phyloP scores from a whole-genome alignment of 306 rosid genomes.

The Rubus idaeus region DNA sequence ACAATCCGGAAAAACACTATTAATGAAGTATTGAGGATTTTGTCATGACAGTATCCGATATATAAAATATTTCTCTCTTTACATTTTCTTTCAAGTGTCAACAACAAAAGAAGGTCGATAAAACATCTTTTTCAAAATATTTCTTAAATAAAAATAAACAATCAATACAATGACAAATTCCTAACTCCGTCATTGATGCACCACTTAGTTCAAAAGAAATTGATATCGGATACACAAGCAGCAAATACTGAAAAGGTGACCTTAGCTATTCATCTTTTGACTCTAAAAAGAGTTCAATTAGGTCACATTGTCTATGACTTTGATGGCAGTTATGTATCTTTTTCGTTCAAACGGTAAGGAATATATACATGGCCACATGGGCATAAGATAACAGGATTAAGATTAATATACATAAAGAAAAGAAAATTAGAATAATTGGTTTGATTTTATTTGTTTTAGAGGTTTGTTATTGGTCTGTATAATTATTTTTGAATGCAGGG shows the following conservation, averaged over 20 bases:
- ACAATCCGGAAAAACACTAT: neutral
- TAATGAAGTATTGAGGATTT: neutral
- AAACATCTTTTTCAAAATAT: neutral
- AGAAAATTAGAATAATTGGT: neutral
- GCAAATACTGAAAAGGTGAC: neutral
- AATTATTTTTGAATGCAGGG: neutral
- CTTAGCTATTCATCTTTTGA: neutral
- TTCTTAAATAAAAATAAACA: no score
- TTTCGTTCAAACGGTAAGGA: neutral
- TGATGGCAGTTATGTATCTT: neutral
- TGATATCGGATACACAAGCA: neutral
- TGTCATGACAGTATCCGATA: neutral
- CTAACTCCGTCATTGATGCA: neutral
- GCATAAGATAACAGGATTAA: neutral
- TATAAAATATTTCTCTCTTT: neutral
- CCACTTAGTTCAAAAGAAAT: neutral
- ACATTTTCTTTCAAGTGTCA: neutral
- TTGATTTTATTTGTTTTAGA: neutral
- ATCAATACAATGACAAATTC: neutral
- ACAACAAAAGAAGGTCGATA: neutral
- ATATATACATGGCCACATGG: neutral
- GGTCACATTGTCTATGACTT: constrained; percentile 1
- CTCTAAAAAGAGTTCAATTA: neutral
- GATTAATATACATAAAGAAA: neutral
- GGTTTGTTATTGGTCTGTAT: constrained; percentile 2